phyloP scores from a whole-genome alignment of 176 grass and related monocot species.

The bread wheat (Triticum aestivum) region IWGSC_CS_RefSeq_v2.1 NC_057805.1:109537801-109538300 shows the following conservation, averaged over 20 bases:
- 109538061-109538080: background rate
- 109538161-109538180: background rate
- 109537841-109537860: background rate
- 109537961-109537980: background rate
- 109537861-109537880: background rate
- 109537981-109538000: background rate
- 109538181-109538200: background rate
- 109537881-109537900: background rate
- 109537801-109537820: background rate
- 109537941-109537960: conserved; percentile 5
- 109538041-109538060: background rate
- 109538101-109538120: background rate
- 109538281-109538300: background rate
- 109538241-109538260: background rate
- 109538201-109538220: background rate
- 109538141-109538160: background rate
- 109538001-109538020: background rate
- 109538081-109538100: background rate
- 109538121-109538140: background rate
- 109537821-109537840: background rate
- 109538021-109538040: background rate
- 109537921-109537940: background rate
- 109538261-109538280: background rate
- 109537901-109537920: background rate
- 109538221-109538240: background rate